Evolutionary conservation across 495 filamentous ascomycete species (phyloP).

Genomic region (Cercophora samala): DNA sequence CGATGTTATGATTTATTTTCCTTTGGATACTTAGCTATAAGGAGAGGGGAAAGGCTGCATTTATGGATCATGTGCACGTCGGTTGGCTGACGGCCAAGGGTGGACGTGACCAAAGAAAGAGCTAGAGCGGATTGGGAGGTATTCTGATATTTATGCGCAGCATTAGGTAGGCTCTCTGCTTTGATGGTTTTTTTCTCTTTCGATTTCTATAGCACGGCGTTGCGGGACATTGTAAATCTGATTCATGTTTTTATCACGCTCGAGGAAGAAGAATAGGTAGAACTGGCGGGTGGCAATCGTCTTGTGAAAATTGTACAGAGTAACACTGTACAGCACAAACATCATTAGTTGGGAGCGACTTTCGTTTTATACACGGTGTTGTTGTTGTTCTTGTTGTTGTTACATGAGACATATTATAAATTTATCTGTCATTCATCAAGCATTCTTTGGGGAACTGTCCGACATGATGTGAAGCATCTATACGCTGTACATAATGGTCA

Average conservation of each 20-base stretch:
- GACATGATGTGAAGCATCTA: background rate
- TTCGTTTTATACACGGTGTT: background rate
- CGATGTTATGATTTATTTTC: background rate
- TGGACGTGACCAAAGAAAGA: background rate
- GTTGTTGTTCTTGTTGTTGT: background rate
- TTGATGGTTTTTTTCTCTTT: slow-evolving; percentile 4
- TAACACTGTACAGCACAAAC: background rate
- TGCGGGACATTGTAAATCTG: slow-evolving; percentile 4
- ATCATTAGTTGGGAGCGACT: slow-evolving; percentile 5
- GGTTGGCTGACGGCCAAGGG: background rate
- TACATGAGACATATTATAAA: background rate
- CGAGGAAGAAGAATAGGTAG: background rate
- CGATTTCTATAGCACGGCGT: slow-evolving; percentile 9
- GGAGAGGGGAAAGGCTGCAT: background rate
- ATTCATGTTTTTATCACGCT: background rate
- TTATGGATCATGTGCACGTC: slow-evolving; percentile 2
- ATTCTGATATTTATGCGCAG: slow-evolving; percentile 6
- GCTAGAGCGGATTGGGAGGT: slow-evolving; percentile 8
- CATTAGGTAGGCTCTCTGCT: background rate
- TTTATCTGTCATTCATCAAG: background rate
- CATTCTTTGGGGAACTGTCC: background rate
- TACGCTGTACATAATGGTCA: background rate
- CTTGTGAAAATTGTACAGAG: background rate
- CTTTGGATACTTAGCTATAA: background rate
- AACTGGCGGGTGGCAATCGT: background rate